Base-by-base conservation (phyloP, 805 yeast genomes). In the Yamadazyma sp. region DNA sequence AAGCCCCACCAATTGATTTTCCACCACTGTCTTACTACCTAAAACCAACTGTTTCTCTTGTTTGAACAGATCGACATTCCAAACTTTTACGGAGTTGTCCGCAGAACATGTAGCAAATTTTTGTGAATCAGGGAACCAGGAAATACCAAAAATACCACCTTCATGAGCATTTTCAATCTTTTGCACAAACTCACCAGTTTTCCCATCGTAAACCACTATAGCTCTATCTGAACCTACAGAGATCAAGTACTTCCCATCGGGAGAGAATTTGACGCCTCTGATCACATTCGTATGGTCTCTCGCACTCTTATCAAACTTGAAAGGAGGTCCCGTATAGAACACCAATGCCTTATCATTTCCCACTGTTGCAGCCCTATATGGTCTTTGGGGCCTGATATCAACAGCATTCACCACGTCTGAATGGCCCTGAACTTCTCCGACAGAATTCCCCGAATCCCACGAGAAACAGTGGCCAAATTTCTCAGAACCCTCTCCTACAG, bases 381-480 rank as follows among this genome's bases (percentile, higher is more conserved):
- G 99, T 60, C 99, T 78, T 46, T 75, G 77, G 14, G 90, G 88
- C 54, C 84, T 82, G 47, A 91, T 82, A 40, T 84, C 78, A 14
- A 89, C 95, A 0, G 93, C 87, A 54, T 85, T 88, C 54, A 91
- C 78, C 32, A 76, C 78, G 17, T 87, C 81, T 12, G 91, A 75
- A 57, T 93, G 99, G 16, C 99, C 99, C 33, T 89, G 80, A 51
- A 91, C 82, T 56, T 93, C 98, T 38, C 99, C 99, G 29, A 93
- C 80, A n/a, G 96, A 79, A 62, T 93, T 93, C 44, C 99, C 99
- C 1, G 95, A 77, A 55, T 93, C 99, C 76, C 84, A 84, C 6
- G 95, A 79, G 59, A 91, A 87, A 46, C 95, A 89, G 49, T 84
- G 96, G 5, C 98, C 99, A 55, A 78, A 90, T 44, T 84, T 75